Evolutionary conservation across 75 land plant genomes (phyloP), one percentile per base, ranked within the genome.

Genomic region (Ceratopteris richardii): DNA sequence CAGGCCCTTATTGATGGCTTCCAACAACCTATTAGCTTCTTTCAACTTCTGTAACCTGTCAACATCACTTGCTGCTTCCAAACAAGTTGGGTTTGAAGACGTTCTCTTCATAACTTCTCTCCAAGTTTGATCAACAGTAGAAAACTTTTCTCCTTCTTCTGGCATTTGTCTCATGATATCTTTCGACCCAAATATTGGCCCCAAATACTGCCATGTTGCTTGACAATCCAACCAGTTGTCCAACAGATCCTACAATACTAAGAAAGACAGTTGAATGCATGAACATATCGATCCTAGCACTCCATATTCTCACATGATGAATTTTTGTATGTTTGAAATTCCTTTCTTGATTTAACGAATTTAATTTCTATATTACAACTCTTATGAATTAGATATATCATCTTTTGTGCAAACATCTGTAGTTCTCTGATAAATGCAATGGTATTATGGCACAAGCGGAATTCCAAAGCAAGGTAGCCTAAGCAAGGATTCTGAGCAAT

Each of bases 81-180:
- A 57, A 28, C 69, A 66, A 28, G 29, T 36, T 0, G 75, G 75
- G 53, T 33, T 16, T 0, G 64, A 72, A 44, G 27, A 47, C 30
- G 75, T 72, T 66, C 54, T 72, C 48, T 72, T 72, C 75, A 72
- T 72, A 3, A 72, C 69, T 25, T 72, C 75, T 31, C 75, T 72
- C 75, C 75, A 72, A 11, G 64, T 72, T 42, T 63, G 66, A 72
- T 72, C 75, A 31, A 72, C 75, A 28, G 59, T 72, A 29, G 69
- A 71, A 52, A 72, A 72, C 28, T 66, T 58, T 51, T 72, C 75
- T 5, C 75, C 75, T 47, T 72, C 75, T 21, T 61, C 68, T 54
- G 75, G 75, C 75, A 72, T 72, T 54, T 72, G 75, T 58, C 75
- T 44, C 75, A 72, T 72, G n/a, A 72, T 72, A 66, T 72, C 75